A percentile compares a stretch with the other conserved stretches of the same genome.
phyloP scores from a whole-genome alignment of 495 filamentous ascomycete species.

The Pseudoneurospora amorphoporcata region DNA sequence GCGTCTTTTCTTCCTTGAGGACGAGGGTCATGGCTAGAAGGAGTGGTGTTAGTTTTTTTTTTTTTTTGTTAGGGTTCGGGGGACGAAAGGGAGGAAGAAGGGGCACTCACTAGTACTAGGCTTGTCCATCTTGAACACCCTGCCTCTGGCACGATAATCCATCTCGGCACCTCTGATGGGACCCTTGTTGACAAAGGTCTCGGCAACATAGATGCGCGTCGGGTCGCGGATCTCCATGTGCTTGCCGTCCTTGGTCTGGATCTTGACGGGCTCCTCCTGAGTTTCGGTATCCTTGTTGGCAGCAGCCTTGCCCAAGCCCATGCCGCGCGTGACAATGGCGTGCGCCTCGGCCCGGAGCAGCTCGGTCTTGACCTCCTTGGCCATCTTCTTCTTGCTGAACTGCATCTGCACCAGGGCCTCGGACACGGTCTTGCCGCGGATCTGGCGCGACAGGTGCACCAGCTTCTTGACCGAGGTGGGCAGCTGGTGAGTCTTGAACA shows the following conservation, averaged over 20 bases:
- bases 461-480: conserved; percentile 87
- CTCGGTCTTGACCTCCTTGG: conserved; percentile 65
- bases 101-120: conserved; percentile 60
- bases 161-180: conserved; percentile 36
- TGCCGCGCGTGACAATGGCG: conserved; percentile 67
- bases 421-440: conserved; percentile 79
- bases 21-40: conserved; percentile 59
- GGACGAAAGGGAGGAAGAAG: neutral
- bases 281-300: conserved; percentile 7
- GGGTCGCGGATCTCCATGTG: conserved; percentile 56
- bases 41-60: conserved; percentile 4
- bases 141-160: conserved; percentile 61
- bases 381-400: conserved; percentile 88
- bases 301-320: conserved; percentile 58
- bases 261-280: conserved; percentile 19
- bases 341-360: conserved; percentile 65
- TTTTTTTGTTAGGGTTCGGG: too few species aligned
- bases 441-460: conserved; percentile 69
- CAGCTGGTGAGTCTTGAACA: conserved; percentile 53
- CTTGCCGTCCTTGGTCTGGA: conserved; percentile 47
- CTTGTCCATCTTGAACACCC: conserved; percentile 46
- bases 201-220: conserved; percentile 69
- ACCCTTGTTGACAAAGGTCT: conserved; percentile 86
- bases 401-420: conserved; percentile 94
- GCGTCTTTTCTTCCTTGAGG: conserved; percentile 86